Base-by-base conservation (phyloP, 2,329 filamentous ascomycete species). In the Fusarium veterinarium region DNA sequence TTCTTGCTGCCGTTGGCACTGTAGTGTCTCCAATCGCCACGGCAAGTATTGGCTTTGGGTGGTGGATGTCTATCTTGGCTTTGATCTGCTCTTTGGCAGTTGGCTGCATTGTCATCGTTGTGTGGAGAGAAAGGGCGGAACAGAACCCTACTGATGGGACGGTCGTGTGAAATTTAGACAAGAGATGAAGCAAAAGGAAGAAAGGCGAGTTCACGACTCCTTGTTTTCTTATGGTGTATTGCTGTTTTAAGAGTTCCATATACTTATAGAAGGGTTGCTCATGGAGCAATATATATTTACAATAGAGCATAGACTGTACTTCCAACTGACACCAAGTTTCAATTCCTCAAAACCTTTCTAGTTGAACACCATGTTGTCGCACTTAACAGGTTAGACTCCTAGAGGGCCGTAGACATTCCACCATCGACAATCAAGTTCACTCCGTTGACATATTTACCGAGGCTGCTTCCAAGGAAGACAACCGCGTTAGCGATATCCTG, bases 401-500 rank as follows among this genome's bases (percentile, higher is more conserved):
- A 72, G 1, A 74, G 30, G 0, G 30, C 5, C 17, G 46, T 61
- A 4, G 68, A 65, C 45, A 74, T 60, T 16, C 61, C 72, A 4
- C 77, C 77, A 59, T 79, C 77, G 3, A 79, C 45, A 13, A 76
- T 3, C 17, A 79, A 14, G n/a, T 67, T 76, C 0, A 67, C 40
- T 23, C 77, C 77, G 0, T 55, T 66, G 6, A 74, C 69, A 23
- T 70, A 79, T 28, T 57, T 72, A 2, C 75, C 70, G 1, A 79
- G 69, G 1, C 23, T 33, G 6, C 77, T 78, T 1, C 72, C 73
- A 6, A 79, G 28, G 17, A 78, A 79, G 2, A 79, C 20, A 1
- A 71, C 75, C 0, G 75, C 71, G 16, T 79, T 78, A 0, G 77
- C 75, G 1, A 76, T 31, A 17, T 79, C 77, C 31, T 77, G 57